phyloP scores from a whole-genome alignment of 2,329 filamentous ascomycete species.

The Ambrosiella cleistominuta region DNA sequence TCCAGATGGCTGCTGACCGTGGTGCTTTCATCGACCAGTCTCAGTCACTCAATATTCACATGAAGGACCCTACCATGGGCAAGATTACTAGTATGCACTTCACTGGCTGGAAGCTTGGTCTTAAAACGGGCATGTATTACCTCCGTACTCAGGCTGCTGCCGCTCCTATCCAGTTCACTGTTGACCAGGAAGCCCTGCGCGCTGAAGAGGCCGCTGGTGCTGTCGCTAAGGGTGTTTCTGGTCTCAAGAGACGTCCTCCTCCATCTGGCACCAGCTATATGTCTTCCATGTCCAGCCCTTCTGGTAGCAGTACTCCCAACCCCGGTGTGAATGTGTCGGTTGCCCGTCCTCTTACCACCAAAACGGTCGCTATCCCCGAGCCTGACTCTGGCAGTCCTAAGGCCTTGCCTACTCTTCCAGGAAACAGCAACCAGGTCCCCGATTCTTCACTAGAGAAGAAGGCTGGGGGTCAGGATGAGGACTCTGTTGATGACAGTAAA shows the following conservation, averaged over 20 bases:
- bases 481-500: constrained; percentile 51
- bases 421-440: constrained; percentile 42
- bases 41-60: constrained; percentile 97
- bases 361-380: constrained; percentile 38
- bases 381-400: constrained; percentile 61
- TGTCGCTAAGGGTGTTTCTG: constrained; percentile 30
- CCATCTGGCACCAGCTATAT: constrained; percentile 35
- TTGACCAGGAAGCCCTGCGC: constrained; percentile 89
- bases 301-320: constrained; percentile 38
- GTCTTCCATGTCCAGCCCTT: constrained; percentile 42
- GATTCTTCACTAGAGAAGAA: constrained; percentile 34
- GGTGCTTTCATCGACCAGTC: constrained; percentile 98
- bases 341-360: constrained; percentile 49
- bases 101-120: constrained; percentile 92
- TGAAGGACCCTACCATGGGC: constrained; percentile 98
- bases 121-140: constrained; percentile 99
- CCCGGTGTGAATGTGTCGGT: constrained; percentile 35
- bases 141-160: constrained; percentile 93
- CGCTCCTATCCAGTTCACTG: constrained; percentile 95
- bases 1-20: constrained; percentile 96
- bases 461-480: constrained; percentile 49
- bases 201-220: constrained; percentile 66
- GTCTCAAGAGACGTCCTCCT: constrained; percentile 52
- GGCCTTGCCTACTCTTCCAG: constrained; percentile 55
- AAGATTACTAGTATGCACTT: constrained; percentile 99